Conservation (phyloP, 2,329 filamentous ascomycete genomes). For the Fusarium coicis region DNA sequence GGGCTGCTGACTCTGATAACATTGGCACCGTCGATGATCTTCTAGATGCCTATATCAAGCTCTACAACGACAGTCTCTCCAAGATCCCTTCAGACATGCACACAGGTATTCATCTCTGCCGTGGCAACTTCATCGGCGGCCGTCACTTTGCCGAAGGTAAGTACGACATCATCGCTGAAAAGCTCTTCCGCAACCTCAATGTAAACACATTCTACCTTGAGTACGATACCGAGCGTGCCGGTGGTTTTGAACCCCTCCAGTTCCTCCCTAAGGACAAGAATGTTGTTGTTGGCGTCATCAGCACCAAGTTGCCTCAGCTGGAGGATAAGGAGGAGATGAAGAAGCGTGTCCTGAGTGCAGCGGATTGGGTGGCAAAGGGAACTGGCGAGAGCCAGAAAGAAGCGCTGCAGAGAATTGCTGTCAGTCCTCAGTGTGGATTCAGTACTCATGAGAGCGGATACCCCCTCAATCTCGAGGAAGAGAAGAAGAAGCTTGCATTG, state of each 20-base stretch:
- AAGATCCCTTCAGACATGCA: conserved; percentile 76
- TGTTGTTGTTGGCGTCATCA: conserved; percentile 72
- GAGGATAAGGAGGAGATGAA: conserved; percentile 74
- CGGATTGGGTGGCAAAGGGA: conserved; percentile 76
- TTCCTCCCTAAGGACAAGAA: conserved; percentile 69
- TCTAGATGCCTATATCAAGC: conserved; percentile 78
- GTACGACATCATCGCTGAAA: conserved; percentile 74
- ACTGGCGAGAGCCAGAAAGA: conserved; percentile 72
- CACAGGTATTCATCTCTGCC: conserved; percentile 80
- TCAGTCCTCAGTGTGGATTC: conserved; percentile 79
- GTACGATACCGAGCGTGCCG: conserved; percentile 73
- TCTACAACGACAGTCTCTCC: conserved; percentile 78
- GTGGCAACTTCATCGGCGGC: conserved; percentile 73
- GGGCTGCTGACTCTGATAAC: conserved; percentile 75
- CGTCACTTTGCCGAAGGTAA: conserved; percentile 74
- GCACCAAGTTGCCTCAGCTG: conserved; percentile 69
- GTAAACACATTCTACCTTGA: conserved; percentile 77
- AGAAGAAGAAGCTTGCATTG: conserved; percentile 77
- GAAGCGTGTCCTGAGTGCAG: conserved; percentile 67
- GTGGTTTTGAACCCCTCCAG: conserved; percentile 73
- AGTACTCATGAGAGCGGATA: conserved; percentile 81
- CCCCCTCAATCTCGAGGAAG: conserved; percentile 73
- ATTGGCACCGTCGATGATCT: conserved; percentile 74
- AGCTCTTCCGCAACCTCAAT: conserved; percentile 71
- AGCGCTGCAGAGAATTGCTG: conserved; percentile 73